phyloP scores from a whole-genome alignment of 164 flowering plant species.

The Annona cherimola region DNA sequence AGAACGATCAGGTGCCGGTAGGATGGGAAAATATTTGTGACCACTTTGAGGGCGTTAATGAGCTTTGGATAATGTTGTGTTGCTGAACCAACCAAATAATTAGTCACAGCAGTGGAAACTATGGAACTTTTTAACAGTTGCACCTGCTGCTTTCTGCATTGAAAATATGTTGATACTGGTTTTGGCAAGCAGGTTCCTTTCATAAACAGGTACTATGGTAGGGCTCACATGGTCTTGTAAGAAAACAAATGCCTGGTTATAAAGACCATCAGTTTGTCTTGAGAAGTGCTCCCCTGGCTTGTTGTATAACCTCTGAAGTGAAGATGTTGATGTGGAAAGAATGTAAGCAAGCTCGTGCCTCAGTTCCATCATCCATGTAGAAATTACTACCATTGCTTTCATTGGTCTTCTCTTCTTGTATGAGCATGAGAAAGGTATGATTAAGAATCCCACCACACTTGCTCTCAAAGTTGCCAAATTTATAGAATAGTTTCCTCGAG shows the following conservation, averaged over 20 bases:
- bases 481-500: background rate
- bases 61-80: background rate
- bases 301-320: background rate
- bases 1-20: too few relatives aligned
- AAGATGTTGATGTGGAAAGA: background rate
- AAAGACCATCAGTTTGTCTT: background rate
- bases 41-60: background rate
- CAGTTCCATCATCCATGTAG: background rate
- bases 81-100: background rate
- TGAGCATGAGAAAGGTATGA: background rate
- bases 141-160: too few relatives aligned
- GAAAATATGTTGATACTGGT: background rate
- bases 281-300: background rate
- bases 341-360: background rate
- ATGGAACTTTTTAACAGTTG: too few relatives aligned
- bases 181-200: conserved; percentile 49
- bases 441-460: background rate
- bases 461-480: background rate
- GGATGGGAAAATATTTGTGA: background rate
- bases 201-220: conserved; percentile 88
- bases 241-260: conserved; percentile 15
- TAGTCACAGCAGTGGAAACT: too few relatives aligned
- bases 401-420: background rate
- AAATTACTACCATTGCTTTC: background rate
- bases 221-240: conserved; percentile 71